Evolutionary conservation across 176 grass and related monocot genomes (phyloP), one percentile per base, ranked within the genome.

Genomic region (Stipa capillata): DNA sequence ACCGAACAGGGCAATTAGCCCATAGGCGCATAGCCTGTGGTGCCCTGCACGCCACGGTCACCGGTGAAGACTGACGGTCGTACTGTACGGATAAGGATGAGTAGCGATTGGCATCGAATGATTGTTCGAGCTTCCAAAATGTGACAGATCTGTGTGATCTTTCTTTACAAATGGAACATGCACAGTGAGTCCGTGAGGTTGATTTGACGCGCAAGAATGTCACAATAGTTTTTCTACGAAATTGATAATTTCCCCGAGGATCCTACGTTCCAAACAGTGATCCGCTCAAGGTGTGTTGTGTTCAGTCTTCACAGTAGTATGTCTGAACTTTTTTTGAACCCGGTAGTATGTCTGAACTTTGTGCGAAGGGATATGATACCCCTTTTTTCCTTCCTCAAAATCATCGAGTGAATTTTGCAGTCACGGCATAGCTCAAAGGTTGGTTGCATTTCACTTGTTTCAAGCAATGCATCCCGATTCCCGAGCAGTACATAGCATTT

Each of bases 1-100:
- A 32, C 7, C 3, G 52, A 5, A 62, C 74, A 29, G 5, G 21
- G 14, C 55, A 34, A 17, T n/a, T 23, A 24, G 52, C 29, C 17
- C 54, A 28, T 33, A 15, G 44, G 75, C 37, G 33, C 14, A 18
- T 15, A 12, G 8, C 6, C 5, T 37, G 57, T 63, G 74, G 50
- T 42, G 24, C 40, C 33, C 67, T 59, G 49, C 58, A 28, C 74
- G 80, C 48, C 54, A 82, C 56, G 21, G 64, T 0, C 79, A 63
- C 27, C 49, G 32, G 36, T 21, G 27, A 33, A 32, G 15, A 49
- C 34, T 21, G 40, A 32, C 25, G 20, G 10, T 15, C 11, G 55
- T 23, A 53, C 15, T 7, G 21, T 50, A 28, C 28, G 80, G 67
- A 74, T 74, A 79, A 74, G 75, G 74, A 79, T 60, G 31, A 31